Evolutionary conservation across 129 eudicot species (phyloP), one percentile per base, ranked within the genome.

Genomic region (Artemisia annua): DNA sequence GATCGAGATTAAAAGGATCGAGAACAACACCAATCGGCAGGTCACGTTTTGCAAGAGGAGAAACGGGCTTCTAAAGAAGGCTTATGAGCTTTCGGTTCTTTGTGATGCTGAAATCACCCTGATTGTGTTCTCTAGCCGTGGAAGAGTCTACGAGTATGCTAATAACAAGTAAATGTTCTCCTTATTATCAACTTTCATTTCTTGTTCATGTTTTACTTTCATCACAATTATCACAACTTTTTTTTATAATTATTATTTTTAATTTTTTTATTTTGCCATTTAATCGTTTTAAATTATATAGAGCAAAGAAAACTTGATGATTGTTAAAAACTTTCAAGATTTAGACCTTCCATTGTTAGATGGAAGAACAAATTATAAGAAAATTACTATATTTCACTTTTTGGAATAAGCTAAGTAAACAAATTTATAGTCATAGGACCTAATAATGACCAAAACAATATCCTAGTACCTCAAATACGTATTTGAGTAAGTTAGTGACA

Each of bases 71-170:
- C 69, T 90, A 51, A 90, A 90, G 80, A 90, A 90, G 80, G 96
- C 96, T 70, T 90, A 90, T 26, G 96, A 90, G 68, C 83, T 90
- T 17, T 85, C 96, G 2, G 84, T 89, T 11, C 93, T 89, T 56
- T 89, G 96, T 58, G 96, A 89, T 48, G 92, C 96, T 51, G 96
- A 90, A 72, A 85, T 90, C 69, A 89, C 87, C 3, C 86, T 89
- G 7, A 84, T 89, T 43, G 89, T 87, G n/a, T 87, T 87, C 84
- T 87, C 94, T 17, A 87, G 85, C 85, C 85, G 89, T 49, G 94
- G 94, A 57, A 85, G 89, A 53, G 82, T 85, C 77, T 87, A 85
- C 13, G 94, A 87, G 71, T 87, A 85, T 49, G 82, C 89, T 13
- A 85, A 82, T 81, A 84, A 78, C 80, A 82, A 80, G 89, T 87